Evolutionary conservation across 768 basidiomycete genomes (phyloP), one percentile per base, ranked within the genome.

Genomic region (Tulasnella calospora): DNA sequence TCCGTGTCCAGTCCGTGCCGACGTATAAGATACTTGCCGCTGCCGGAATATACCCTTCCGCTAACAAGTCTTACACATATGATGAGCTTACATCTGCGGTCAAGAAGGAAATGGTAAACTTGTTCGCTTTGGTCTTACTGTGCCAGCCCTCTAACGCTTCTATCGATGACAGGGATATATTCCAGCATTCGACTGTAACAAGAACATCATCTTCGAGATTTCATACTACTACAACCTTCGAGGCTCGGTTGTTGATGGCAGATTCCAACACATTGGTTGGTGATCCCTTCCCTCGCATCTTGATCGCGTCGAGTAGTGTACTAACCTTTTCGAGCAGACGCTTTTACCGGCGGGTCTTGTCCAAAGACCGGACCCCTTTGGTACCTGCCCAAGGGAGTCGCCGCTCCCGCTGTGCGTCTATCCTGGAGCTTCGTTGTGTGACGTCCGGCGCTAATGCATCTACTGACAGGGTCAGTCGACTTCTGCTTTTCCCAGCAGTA

Each of bases 31-130:
- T 89, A 89, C 89, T 95, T 55, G 84, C 86, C 23, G 84, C 87
- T 33, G 90, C 87, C n/a, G 93, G 93, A 38, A 95, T 95, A 80
- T 89, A 88, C 4, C 94, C 94, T 13, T 88, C 87, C n/a, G 84
- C 86, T 3, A 85, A 83, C 79, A 83, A 84, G 81, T 92, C 91
- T 0, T 90, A 90, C 83, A 82, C 86, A 15, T 82, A 93, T 71
- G 86, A 86, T 13, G 82, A 76, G 51, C 46, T 76, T 17, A 61
- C 75, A 17, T 17, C 86, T 51, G 92, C 91, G 1, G 84, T 93
- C 71, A 86, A 88, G 83, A 76, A 84, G 17, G 89, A 86, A 47
- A 88, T 88, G 4, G 90, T 81, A 88, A 35, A 90, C 89, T 57
- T 78, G 82, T 82, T 70, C 17, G 15, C 19, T 23, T 15, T 8